These are phyloP conservation scores for Jatropha curcas DNA, from an alignment of 345 rosid genomes.

Conservation along the genomic window DNA sequence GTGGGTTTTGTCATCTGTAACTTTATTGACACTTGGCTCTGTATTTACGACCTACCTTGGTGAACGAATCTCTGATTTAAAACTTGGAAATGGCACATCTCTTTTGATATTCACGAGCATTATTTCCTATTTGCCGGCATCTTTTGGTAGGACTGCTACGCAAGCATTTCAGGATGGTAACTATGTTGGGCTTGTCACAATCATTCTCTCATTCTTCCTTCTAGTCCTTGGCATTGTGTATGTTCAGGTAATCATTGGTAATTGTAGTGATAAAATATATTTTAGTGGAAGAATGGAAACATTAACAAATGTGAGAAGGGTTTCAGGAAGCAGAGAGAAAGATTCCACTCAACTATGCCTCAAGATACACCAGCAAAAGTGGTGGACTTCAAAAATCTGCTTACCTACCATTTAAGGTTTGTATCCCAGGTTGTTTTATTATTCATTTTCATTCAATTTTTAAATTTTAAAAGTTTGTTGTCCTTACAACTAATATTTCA, in stretches of 20 bases:
- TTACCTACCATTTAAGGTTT: conserved; percentile 91
- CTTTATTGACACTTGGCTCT: conserved; percentile 81
- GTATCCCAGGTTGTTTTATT: conserved; percentile 17
- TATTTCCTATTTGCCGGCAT: conserved; percentile 94
- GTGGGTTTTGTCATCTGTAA: conserved; percentile 87
- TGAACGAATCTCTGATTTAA: conserved; percentile 85
- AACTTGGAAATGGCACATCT: conserved; percentile 97
- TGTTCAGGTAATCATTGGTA: conserved; percentile 74
- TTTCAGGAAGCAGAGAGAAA: conserved; percentile 99
- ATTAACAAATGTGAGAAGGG: conserved; percentile 28
- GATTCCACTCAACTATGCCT: conserved; percentile 94
- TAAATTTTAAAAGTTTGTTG: conserved; percentile 5
- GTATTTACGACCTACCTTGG: conserved; percentile 85
- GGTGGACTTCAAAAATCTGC: conserved; percentile 92
- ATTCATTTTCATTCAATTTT: not conserved
- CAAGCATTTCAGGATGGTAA: conserved; percentile 89
- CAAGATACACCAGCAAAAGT: conserved; percentile 76
- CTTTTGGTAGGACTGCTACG: conserved; percentile 84
- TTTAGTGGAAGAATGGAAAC: conserved; percentile 20
- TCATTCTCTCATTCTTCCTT: conserved; percentile 66
- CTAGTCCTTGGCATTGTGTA: conserved; percentile 90
- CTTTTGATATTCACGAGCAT: conserved; percentile 93
- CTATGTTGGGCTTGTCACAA: conserved; percentile 75
- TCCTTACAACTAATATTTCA: conserved; percentile 4
- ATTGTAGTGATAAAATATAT: conserved; percentile 11